These are phyloP conservation scores for Pichia sp. DNA, from an alignment of 1,139 yeast species.

Conservation along the genomic window DNA sequence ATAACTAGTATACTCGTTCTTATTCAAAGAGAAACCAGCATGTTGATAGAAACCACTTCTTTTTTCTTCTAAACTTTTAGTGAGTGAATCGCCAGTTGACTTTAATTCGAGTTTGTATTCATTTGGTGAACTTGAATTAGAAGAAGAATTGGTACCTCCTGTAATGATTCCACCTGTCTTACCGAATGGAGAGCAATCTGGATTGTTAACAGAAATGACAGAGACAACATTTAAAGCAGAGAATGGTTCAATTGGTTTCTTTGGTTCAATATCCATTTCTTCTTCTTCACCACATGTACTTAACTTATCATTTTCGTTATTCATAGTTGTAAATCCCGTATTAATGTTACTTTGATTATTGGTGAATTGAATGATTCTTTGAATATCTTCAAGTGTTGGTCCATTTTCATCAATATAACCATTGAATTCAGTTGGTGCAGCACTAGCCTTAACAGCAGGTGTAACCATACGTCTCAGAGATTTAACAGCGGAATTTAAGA, in stretches of 20 bases:
- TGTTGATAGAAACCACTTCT: slow-evolving; percentile 8
- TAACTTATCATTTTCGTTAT: background rate
- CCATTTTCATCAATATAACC: background rate
- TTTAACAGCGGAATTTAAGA: background rate
- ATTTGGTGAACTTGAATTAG: background rate
- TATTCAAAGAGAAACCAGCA: background rate
- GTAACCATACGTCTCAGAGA: slow-evolving; percentile 6
- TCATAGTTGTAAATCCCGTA: background rate
- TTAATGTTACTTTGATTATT: background rate
- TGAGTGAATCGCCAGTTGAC: background rate
- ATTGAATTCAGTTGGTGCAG: background rate
- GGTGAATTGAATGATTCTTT: slow-evolving; percentile 2
- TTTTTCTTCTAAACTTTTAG: slow-evolving; percentile 2
- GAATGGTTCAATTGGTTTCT: background rate
- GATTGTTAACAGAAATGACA: slow-evolving; percentile 5
- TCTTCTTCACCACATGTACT: background rate
- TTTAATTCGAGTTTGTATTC: background rate
- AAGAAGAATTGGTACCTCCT: background rate
- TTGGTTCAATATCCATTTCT: background rate
- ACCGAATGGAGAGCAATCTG: slow-evolving; percentile 2
- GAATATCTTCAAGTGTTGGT: slow-evolving; percentile 3
- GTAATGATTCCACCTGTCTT: background rate
- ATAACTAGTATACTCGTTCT: too few species aligned
- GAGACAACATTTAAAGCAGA: slow-evolving; percentile 9
- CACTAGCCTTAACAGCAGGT: background rate